Evolutionary conservation across 2,329 filamentous ascomycete genomes (phyloP).

Genomic region (Colletotrichum magnum): DNA sequence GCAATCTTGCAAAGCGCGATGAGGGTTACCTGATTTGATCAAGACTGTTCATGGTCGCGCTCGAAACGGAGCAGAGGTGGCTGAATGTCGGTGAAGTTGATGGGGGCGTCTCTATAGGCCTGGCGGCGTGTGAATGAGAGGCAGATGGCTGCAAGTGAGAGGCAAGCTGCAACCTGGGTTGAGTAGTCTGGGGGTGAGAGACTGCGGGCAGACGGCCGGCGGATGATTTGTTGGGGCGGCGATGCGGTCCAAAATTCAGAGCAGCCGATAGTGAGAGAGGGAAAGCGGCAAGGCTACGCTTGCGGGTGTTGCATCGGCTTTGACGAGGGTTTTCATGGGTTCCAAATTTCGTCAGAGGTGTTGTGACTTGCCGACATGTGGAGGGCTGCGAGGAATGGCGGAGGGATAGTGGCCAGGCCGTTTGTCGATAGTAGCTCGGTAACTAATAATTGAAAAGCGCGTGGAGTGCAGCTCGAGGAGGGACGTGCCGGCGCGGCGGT

Average conservation of each 20-base stretch:
- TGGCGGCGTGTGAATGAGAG: constrained; percentile 1
- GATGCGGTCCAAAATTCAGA: constrained; percentile 12
- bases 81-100: constrained; percentile 16
- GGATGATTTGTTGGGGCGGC: constrained; percentile 30
- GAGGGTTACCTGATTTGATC: constrained; percentile 36
- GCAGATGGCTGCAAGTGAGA: constrained; percentile 39
- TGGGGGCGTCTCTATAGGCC: neutral
- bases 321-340: constrained; percentile 29
- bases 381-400: constrained; percentile 25
- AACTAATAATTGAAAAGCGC: constrained; percentile 5
- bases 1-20: constrained; percentile 36
- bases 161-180: constrained; percentile 37
- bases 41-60: constrained; percentile 35
- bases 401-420: constrained; percentile 23
- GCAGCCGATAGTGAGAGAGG: neutral
- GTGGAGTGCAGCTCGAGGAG: neutral
- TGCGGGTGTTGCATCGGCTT: constrained; percentile 8
- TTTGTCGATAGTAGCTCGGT: constrained; percentile 16
- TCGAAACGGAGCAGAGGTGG: constrained; percentile 18
- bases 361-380: constrained; percentile 29
- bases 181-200: constrained; percentile 12
- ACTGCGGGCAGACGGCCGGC: constrained; percentile 29
- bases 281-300: constrained; percentile 13
- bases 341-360: constrained; percentile 16
- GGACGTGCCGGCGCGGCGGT: neutral